Base-by-base conservation (phyloP, 352 stramenopile species). In the Pilasporangium apinafurcum region DNA sequence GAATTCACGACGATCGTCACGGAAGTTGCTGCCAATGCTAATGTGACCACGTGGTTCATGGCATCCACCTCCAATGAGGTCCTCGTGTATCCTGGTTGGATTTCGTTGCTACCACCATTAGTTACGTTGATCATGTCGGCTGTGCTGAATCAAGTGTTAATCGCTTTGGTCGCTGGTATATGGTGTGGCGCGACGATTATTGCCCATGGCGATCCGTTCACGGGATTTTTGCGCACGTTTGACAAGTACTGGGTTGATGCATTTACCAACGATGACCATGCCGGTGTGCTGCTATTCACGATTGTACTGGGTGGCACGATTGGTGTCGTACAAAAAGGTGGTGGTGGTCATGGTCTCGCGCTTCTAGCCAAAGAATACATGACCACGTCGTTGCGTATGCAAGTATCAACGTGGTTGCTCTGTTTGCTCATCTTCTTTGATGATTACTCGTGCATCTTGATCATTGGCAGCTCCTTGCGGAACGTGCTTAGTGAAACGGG, bases 351-450 rank as follows among this genome's bases (percentile, higher is more conserved):
- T 41, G 86, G 86, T 8, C 61, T 96, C 30, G 83, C 86, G 36
- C 53, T 88, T 13, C 45, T 88, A 20, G 78, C 78, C 31, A 85
- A 89, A 51, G 65, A 83, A 51, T 87, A 73, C 53, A 91, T 91
- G 79, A 90, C 73, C 9, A 83, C 76, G 28, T 85, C 74, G 34
- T 55, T 92, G 43, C 71, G 79, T 10, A 90, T 90, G 73, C 80
- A 91, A 51, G 57, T 95, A 24, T 79, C 79, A 16, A 89, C 81
- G 34, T 93, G 78, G 78, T 45, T 87, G 36, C 53, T 93, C 20
- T 92, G 81, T 37, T 55, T 90, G 38, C 58, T 92, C 44, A 92
- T 95, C 55, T 96, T 96, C 69, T 96, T 96, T 48, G 86, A 96
- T 53, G 86, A 96, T 62, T 96, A 95, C 64, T 93, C 84, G 51